These are phyloP conservation scores for Endothia cerciana DNA, from an alignment of 2,329 filamentous ascomycete genomes.

Conservation along the genomic window DNA sequence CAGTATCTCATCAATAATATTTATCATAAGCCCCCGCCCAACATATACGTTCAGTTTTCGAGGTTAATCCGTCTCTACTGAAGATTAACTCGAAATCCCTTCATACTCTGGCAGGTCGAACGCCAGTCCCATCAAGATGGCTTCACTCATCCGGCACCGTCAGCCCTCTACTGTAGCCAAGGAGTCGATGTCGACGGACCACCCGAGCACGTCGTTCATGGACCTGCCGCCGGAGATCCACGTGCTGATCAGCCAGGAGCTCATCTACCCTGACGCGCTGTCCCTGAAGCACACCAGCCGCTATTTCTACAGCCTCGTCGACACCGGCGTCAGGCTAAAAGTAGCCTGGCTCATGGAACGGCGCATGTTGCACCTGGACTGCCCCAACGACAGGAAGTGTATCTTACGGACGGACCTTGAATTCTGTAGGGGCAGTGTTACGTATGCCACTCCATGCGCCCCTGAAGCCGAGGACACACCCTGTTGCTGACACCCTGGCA, in stretches of 20 bases:
- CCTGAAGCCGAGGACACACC: background rate
- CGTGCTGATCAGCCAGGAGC: slow-evolving; percentile 60
- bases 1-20: slow-evolving; percentile 1
- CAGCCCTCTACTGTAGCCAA: background rate
- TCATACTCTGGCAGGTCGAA: background rate
- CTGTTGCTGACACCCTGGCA: slow-evolving; percentile 34
- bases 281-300: slow-evolving; percentile 69
- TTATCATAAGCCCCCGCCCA: background rate
- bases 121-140: slow-evolving; percentile 3
- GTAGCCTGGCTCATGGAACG: slow-evolving; percentile 71
- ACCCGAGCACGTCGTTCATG: slow-evolving; percentile 42
- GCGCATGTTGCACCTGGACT: slow-evolving; percentile 65
- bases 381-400: slow-evolving; percentile 61
- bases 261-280: slow-evolving; percentile 72
- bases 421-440: slow-evolving; percentile 64
- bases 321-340: slow-evolving; percentile 68
- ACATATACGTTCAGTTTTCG: background rate
- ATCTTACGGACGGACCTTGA: slow-evolving; percentile 62
- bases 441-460: slow-evolving; percentile 44
- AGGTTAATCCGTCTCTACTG: background rate
- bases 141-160: slow-evolving; percentile 1
- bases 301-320: slow-evolving; percentile 66
- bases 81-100: too few species aligned
- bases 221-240: slow-evolving; percentile 70
- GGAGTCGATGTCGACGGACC: background rate